Conservation (phyloP, 805 yeast species). For the Saturnispora sanitii region DNA sequence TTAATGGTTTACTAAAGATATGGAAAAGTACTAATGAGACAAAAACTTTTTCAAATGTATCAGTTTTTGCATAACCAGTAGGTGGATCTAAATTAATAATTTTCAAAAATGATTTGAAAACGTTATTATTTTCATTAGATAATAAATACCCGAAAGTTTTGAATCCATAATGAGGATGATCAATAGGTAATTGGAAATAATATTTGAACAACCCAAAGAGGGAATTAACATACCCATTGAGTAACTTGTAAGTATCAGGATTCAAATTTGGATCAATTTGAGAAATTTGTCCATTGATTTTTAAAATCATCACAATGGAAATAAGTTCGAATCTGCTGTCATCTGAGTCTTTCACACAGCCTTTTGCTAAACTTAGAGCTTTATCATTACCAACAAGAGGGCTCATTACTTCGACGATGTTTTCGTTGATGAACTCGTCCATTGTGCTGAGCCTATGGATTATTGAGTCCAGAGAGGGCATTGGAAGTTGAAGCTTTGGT, state of each 20-base stretch:
- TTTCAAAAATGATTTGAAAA: conserved; percentile 12
- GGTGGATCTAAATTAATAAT: conserved; percentile 12
- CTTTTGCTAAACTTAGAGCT: background rate
- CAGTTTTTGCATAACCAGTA: conserved; percentile 14
- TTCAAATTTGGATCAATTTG: conserved; percentile 9
- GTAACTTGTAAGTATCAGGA: conserved; percentile 12
- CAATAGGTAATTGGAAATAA: conserved; percentile 21
- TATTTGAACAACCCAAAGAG: conserved; percentile 18
- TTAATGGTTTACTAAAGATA: conserved; percentile 15
- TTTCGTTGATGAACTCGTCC: no score
- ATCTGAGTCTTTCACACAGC: conserved; percentile 3
- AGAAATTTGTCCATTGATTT: conserved; percentile 12
- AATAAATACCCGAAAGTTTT: conserved; percentile 20
- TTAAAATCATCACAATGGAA: conserved; percentile 20
- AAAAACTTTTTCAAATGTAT: conserved; percentile 17
- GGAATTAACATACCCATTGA: conserved; percentile 12
- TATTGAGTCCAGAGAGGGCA: no score
- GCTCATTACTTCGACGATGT: no score
- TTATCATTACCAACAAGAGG: background rate
- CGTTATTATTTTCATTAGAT: conserved; percentile 3
- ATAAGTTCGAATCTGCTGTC: conserved; percentile 20
- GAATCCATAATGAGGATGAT: conserved; percentile 20
- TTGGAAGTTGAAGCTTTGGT: no score
- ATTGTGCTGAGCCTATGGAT: background rate
- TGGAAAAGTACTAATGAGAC: conserved; percentile 17